Conservation (phyloP, 176 grass and related monocot species). For the Zoysia pacifica region DNA sequence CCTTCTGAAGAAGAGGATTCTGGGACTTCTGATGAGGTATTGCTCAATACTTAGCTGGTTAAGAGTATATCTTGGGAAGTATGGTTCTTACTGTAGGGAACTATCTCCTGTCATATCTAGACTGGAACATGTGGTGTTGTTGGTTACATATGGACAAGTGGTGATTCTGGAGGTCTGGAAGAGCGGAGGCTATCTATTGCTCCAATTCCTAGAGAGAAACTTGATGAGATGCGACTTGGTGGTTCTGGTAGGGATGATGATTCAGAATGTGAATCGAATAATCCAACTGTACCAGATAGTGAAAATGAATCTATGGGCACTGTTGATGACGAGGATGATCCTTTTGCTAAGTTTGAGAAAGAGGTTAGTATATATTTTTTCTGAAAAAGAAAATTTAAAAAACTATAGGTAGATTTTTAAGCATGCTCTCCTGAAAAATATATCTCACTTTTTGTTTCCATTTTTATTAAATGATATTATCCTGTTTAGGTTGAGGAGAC, state of each 20-base stretch:
- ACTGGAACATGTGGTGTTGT: conserved; percentile 57
- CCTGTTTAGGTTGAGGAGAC: conserved; percentile 91
- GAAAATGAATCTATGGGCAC: conserved; percentile 47
- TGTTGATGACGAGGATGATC: conserved; percentile 58
- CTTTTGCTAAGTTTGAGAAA: conserved; percentile 79
- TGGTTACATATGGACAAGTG: conserved; percentile 81
- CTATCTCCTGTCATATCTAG: conserved; percentile 43
- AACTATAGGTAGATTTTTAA: neutral
- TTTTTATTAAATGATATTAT: conserved; percentile 24
- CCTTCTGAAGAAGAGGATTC: conserved; percentile 53
- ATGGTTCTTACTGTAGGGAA: conserved; percentile 20
- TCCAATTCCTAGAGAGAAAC: conserved; percentile 75
- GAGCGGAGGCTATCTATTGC: conserved; percentile 91
- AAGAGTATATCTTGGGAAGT: conserved; percentile 14
- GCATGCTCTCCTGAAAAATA: conserved; percentile 1
- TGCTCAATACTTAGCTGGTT: conserved; percentile 28
- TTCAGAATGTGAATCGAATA: conserved; percentile 52
- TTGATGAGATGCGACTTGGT: conserved; percentile 59
- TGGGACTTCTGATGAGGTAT: conserved; percentile 55
- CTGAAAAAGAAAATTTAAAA: neutral
- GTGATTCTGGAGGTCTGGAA: conserved; percentile 66
- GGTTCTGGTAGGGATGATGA: conserved; percentile 43
- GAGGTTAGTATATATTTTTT: conserved; percentile 57
- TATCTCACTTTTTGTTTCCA: conserved; percentile 16
- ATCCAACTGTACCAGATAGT: conserved; percentile 25